These are phyloP conservation scores for Onygena corvina DNA, from an alignment of 2,329 filamentous ascomycete species.

Conservation along the genomic window DNA sequence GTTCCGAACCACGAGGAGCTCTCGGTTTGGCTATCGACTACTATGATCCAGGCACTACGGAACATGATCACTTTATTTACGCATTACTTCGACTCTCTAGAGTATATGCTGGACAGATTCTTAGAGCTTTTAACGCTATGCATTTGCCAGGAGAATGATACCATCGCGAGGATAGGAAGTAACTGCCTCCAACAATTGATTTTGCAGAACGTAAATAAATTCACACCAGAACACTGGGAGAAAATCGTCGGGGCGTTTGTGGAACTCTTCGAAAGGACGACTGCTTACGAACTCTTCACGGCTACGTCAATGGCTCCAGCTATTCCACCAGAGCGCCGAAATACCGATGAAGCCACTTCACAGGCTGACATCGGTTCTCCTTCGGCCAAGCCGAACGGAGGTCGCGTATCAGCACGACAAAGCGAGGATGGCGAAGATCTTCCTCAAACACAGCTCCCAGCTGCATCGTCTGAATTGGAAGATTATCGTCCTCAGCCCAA, in stretches of 20 bases:
- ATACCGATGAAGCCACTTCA: constrained; percentile 19
- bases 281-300: constrained; percentile 88
- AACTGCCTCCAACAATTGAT: constrained; percentile 97
- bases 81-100: constrained; percentile 89
- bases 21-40: constrained; percentile 96
- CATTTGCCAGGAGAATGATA: constrained; percentile 98
- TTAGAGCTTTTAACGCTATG: constrained; percentile 86
- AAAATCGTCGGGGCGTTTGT: constrained; percentile 95
- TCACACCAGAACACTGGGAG: constrained; percentile 74
- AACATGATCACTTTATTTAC: constrained; percentile 99
- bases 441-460: constrained; percentile 20
- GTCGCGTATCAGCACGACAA: constrained; percentile 17
- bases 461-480: constrained; percentile 49
- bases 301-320: constrained; percentile 48
- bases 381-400: constrained; percentile 20
- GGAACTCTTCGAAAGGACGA: constrained; percentile 86
- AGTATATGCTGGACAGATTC: constrained; percentile 98
- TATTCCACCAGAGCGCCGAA: constrained; percentile 21
- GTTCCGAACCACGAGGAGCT: constrained; percentile 91
- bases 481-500: constrained; percentile 71
- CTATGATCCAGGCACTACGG: constrained; percentile 94
- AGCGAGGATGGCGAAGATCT: constrained; percentile 13
- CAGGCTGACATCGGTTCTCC: constrained; percentile 17
- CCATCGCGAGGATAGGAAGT: constrained; percentile 91
- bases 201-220: constrained; percentile 89